A percentile compares a stretch with the other conserved stretches of the same genome.
Conservation (phyloP, 2,329 filamentous ascomycete genomes). For the Botryotinia calthae region DNA sequence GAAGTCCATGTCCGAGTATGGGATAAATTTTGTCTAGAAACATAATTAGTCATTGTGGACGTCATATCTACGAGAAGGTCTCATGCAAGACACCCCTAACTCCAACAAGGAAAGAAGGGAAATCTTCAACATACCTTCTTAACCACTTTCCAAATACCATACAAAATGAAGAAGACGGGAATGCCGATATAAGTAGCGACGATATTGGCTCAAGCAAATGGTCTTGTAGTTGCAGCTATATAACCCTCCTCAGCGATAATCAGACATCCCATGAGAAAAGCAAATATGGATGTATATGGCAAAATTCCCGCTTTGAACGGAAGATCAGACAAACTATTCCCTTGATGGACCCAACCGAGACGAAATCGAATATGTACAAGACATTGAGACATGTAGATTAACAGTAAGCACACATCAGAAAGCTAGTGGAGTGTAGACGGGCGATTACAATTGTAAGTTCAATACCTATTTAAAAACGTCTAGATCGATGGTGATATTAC, state of each 20-base stretch:
- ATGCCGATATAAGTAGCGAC: constrained; percentile 37
- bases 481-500: not conserved
- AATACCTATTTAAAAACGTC: not conserved
- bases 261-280: constrained; percentile 35
- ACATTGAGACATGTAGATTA: constrained; percentile 51
- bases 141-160: constrained; percentile 54
- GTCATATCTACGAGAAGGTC: too few species aligned
- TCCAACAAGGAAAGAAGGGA: not conserved
- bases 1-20: constrained; percentile 8
- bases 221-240: constrained; percentile 8
- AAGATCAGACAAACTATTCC: constrained; percentile 51
- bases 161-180: constrained; percentile 57
- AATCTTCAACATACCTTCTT: not conserved
- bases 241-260: constrained; percentile 5
- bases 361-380: constrained; percentile 72
- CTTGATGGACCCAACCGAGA: constrained; percentile 58
- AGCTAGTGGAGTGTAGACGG: too few species aligned
- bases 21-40: constrained; percentile 8
- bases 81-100: too few species aligned
- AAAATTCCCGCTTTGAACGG: constrained; percentile 56
- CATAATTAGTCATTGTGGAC: not conserved
- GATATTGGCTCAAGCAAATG: constrained; percentile 14
- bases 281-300: constrained; percentile 59
- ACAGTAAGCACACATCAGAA: not conserved
- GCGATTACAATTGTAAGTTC: not conserved